Conservation (phyloP, 345 rosid species). For the Lepidium africanum region DNA sequence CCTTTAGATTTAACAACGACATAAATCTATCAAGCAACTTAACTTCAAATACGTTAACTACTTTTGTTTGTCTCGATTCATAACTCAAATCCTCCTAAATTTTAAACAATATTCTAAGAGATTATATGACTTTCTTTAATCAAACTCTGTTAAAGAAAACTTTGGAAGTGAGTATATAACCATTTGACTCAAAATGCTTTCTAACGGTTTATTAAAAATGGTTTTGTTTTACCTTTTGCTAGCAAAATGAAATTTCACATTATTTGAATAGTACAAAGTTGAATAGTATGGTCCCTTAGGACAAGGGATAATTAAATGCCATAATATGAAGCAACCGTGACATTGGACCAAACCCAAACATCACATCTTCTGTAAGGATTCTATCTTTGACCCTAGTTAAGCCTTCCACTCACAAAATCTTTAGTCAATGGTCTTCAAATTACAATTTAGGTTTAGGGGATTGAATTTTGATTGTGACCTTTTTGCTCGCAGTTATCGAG, state of each 20-base stretch:
- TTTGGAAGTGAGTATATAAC: too few species aligned
- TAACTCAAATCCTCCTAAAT: too few species aligned
- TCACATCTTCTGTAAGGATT: constrained; percentile 41
- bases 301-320: constrained; percentile 30
- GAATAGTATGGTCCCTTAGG: constrained; percentile 14
- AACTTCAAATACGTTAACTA: not conserved
- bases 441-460: constrained; percentile 1
- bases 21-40: not conserved
- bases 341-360: constrained; percentile 40
- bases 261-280: constrained; percentile 1
- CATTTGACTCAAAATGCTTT: too few species aligned
- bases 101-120: too few species aligned
- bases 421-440: constrained; percentile 21
- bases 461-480: constrained; percentile 9
- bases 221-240: not conserved
- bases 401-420: constrained; percentile 10
- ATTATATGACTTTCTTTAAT: too few species aligned
- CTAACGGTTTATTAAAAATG: too few species aligned
- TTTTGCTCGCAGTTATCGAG: not conserved
- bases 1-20: not conserved
- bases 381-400: not conserved
- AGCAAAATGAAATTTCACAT: not conserved
- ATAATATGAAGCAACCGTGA: constrained; percentile 50
- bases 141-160: too few species aligned
- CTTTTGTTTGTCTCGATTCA: too few species aligned